A percentile compares a stretch with the other conserved stretches of the same genome.
These are phyloP conservation scores for Camellia granthamiana DNA, from an alignment of 148 eudicot genomes.

Conservation along the genomic window DNA sequence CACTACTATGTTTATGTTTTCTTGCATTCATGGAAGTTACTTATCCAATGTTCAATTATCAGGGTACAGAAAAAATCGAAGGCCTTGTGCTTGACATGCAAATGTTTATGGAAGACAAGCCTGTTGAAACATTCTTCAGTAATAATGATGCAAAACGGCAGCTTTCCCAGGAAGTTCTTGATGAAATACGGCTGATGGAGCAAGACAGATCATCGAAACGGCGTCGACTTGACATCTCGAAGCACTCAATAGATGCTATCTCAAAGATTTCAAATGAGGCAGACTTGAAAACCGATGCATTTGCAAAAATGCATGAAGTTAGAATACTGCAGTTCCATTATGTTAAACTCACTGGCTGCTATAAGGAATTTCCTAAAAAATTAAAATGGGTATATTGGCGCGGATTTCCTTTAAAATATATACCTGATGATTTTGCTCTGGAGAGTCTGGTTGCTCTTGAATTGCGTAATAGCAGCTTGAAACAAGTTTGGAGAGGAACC, in stretches of 20 bases:
- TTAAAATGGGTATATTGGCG: conserved; percentile 11
- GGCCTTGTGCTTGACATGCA: conserved; percentile 5
- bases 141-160: not conserved
- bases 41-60: not conserved
- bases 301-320: not conserved
- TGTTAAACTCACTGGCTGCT: not conserved
- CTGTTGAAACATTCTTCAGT: not conserved
- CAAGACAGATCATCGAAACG: not conserved
- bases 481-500: conserved; percentile 10
- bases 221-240: not conserved
- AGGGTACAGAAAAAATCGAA: conserved; percentile 2
- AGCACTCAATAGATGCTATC: conserved; percentile 3
- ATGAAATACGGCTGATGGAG: not conserved
- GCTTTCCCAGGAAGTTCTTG: not conserved
- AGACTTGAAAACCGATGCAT: conserved; percentile 4
- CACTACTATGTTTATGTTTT: not conserved
- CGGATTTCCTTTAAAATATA: not conserved
- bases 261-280: not conserved
- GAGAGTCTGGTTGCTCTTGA: conserved; percentile 14
- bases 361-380: conserved; percentile 3
- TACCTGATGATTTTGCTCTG: conserved; percentile 10
- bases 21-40: no score
- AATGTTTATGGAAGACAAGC: not conserved
- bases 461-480: not conserved
- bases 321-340: conserved; percentile 8